Conservation (phyloP, 805 yeast species). For the Saturnispora dispora region DNA sequence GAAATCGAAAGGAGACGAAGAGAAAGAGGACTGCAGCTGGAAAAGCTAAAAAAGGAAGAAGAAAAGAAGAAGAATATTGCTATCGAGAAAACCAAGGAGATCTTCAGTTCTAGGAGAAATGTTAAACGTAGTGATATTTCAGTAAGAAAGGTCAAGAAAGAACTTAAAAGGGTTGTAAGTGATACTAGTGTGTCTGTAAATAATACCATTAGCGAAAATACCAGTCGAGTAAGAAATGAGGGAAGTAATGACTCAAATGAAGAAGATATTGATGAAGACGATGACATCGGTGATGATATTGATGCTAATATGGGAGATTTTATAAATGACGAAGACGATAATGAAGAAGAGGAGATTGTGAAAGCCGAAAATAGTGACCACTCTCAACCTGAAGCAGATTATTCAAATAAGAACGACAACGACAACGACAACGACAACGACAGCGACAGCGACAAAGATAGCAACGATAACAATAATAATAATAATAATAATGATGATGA, state of each 20-base stretch:
- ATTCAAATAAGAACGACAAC: slow-evolving; percentile 40
- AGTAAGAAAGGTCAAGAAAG: background rate
- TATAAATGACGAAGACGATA: background rate
- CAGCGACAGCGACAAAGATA: slow-evolving; percentile 27
- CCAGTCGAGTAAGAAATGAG: background rate
- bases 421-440: slow-evolving; percentile 36
- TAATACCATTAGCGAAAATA: background rate
- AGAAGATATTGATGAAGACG: slow-evolving; percentile 3
- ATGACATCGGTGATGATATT: background rate
- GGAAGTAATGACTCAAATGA: slow-evolving; percentile 3
- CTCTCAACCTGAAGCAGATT: slow-evolving; percentile 28
- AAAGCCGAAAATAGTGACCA: slow-evolving; percentile 23
- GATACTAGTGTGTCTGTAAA: background rate
- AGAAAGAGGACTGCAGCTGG: background rate
- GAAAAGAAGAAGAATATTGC: slow-evolving; percentile 2
- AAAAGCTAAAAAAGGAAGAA: background rate
- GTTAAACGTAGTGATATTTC: background rate
- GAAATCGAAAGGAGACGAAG: background rate
- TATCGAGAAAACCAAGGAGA: slow-evolving; percentile 5
- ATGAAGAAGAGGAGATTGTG: slow-evolving; percentile 6
- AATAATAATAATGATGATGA: slow-evolving; percentile 43
- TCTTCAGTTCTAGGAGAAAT: slow-evolving; percentile 6
- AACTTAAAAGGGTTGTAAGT: background rate
- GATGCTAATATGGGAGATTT: slow-evolving; percentile 2
- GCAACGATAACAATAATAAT: slow-evolving; percentile 42